Conservation (phyloP, 2,329 filamentous ascomycete genomes). For the Penicillium psychrosexuale region DNA sequence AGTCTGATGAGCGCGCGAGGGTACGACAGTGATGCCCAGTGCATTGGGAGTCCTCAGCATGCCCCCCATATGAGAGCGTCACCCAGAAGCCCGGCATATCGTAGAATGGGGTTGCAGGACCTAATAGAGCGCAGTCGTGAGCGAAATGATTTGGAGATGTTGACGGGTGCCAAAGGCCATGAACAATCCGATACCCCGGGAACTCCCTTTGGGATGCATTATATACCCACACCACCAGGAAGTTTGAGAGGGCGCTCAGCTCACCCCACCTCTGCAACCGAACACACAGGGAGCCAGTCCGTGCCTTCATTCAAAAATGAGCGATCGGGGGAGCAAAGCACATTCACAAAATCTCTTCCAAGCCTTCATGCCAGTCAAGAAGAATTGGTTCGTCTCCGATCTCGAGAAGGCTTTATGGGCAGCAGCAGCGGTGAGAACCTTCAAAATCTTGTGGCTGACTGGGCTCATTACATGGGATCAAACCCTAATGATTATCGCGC, state of each 20-base stretch:
- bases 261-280: not conserved
- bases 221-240: constrained; percentile 16
- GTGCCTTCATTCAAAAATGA: not conserved
- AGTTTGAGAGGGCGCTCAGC: constrained; percentile 4
- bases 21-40: constrained; percentile 45
- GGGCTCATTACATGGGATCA: constrained; percentile 12
- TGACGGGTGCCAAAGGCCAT: not conserved
- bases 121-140: constrained; percentile 23
- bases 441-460: constrained; percentile 7
- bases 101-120: constrained; percentile 18
- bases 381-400: not conserved
- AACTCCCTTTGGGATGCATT: constrained; percentile 16
- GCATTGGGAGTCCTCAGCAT: constrained; percentile 35
- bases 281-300: not conserved
- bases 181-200: constrained; percentile 1
- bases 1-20: constrained; percentile 39
- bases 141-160: constrained; percentile 11
- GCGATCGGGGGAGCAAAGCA: not conserved
- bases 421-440: not conserved
- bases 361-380: constrained; percentile 5
- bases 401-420: not conserved
- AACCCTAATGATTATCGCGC: constrained; percentile 1
- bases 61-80: constrained; percentile 5
- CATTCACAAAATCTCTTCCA: constrained; percentile 11
- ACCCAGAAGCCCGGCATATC: constrained; percentile 4